Evolutionary conservation across 768 basidiomycete species (phyloP).

Genomic region (Tylopilus vinaceipallidus): DNA sequence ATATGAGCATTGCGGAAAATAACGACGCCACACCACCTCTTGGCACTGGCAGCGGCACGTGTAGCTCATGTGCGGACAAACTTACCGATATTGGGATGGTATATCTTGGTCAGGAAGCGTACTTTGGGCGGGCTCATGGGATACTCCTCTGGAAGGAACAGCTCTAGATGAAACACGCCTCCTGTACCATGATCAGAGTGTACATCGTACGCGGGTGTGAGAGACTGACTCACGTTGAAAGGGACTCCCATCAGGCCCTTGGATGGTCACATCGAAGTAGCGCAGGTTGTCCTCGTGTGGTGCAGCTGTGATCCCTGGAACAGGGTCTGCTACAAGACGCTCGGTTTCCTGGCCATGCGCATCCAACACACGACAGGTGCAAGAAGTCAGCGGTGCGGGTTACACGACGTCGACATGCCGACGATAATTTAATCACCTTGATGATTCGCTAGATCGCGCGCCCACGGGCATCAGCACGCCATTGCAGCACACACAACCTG

Average conservation of each 20-base stretch:
- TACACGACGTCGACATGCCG: conserved; percentile 16
- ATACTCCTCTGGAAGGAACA: conserved; percentile 98
- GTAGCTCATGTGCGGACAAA: conserved; percentile 9
- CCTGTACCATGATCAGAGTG: conserved; percentile 44
- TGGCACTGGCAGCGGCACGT: conserved; percentile 2
- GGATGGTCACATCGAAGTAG: conserved; percentile 97
- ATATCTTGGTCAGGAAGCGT: conserved; percentile 95
- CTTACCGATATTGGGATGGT: conserved; percentile 98
- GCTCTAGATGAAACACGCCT: conserved; percentile 92
- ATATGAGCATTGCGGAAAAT: conserved; percentile 23
- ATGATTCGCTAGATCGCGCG: conserved; percentile 45
- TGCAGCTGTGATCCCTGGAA: conserved; percentile 92
- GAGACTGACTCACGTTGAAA: conserved; percentile 65
- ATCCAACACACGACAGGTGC: conserved; percentile 12
- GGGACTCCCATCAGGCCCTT: conserved; percentile 92
- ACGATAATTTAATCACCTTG: conserved; percentile 37
- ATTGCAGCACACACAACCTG: neutral
- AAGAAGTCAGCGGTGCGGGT: conserved; percentile 20
- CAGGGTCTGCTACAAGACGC: conserved; percentile 92
- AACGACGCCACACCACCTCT: conserved; percentile 13
- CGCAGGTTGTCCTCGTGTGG: conserved; percentile 98
- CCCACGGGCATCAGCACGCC: conserved; percentile 5
- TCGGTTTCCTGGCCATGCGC: conserved; percentile 80
- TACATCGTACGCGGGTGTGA: neutral
- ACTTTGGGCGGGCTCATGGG: conserved; percentile 99